Base-by-base conservation (phyloP, 352 stramenopile genomes). In the Globisporangium paddicum region DNA sequence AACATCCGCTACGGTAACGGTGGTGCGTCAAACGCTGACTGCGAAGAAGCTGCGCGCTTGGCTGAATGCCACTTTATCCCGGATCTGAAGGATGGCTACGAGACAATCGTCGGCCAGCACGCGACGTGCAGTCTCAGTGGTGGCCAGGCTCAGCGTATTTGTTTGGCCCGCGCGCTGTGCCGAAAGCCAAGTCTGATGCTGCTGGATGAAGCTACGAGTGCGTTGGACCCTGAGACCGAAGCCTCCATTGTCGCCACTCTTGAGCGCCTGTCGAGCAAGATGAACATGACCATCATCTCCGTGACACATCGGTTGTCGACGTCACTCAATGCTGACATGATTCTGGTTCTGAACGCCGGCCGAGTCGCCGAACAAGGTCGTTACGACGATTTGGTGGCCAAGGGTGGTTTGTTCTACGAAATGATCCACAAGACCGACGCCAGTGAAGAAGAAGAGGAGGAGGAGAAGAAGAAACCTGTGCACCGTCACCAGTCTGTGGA, bases 251-350 rank as follows among this genome's bases (percentile, higher is more conserved):
- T 95, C 18, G 72, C 81, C 19, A 95, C 84, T 13, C 66, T 95
- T 11, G 84, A 94, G 62, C 82, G 82, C 5, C 67, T 94, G 37
- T 79, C 81, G 49, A 63, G 75, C 66, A 92, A 91, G 69, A 91
- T 89, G 79, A 86, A 88, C 68, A 94, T 93, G 82, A 94, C 86
- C 47, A 94, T 95, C 55, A 78, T 95, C 55, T 94, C 84, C 34
- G 84, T 95, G n/a, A 95, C 86, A 26, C 86, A 95, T 68, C 84
- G 86, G n/a, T 71, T 95, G 61, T 90, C 84, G 44, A 95, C 86
- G 25, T 58, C 80, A 8, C 38, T 89, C 26, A 91, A 95, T 63
- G 73, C 86, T 0, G 84, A 95, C 52, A 62, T 88, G 60, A 93
- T 95, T 57, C 49, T 95, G 41, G 86, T 95, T 42, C 68, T 95